Evolutionary conservation across 805 yeast genomes (phyloP).

Genomic region (Pichia californica): DNA sequence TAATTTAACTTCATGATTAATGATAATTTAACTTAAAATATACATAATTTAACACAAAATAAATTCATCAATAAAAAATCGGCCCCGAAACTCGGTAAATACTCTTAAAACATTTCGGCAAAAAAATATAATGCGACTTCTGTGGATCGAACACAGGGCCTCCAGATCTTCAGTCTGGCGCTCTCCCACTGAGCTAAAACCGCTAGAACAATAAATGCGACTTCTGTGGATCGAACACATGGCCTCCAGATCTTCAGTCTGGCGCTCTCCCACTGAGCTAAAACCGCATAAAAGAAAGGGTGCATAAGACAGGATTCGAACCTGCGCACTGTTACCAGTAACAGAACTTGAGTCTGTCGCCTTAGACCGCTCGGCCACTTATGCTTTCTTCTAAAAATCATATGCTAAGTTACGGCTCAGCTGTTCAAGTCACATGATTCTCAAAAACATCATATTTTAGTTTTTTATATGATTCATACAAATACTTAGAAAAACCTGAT

Average conservation of each 20-base stretch:
- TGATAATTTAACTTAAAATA: not conserved
- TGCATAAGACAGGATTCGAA: slow-evolving; percentile 17
- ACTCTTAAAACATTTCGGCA: not conserved
- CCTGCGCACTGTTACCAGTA: slow-evolving; percentile 17
- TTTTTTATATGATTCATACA: too few species aligned
- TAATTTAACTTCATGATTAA: not conserved
- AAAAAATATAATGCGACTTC: slow-evolving; percentile 10
- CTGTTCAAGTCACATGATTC: too few species aligned
- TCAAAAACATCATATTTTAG: too few species aligned
- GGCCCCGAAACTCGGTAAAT: not conserved
- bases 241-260: slow-evolving; percentile 22
- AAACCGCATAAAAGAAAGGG: slow-evolving; percentile 4
- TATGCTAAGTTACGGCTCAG: too few species aligned
- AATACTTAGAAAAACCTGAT: too few species aligned
- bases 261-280: slow-evolving; percentile 21
- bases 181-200: slow-evolving; percentile 20
- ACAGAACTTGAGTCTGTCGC: slow-evolving; percentile 19
- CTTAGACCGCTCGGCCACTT: slow-evolving; percentile 18
- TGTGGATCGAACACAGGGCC: slow-evolving; percentile 21
- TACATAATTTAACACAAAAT: too few species aligned
- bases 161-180: slow-evolving; percentile 21
- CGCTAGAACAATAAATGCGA: slow-evolving; percentile 11
- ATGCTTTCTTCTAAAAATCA: too few species aligned
- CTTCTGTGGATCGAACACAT: slow-evolving; percentile 19
- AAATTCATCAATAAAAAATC: not conserved